phyloP scores from a whole-genome alignment of 1,284 basidiomycete species.

The Peniophora sp. region DNA sequence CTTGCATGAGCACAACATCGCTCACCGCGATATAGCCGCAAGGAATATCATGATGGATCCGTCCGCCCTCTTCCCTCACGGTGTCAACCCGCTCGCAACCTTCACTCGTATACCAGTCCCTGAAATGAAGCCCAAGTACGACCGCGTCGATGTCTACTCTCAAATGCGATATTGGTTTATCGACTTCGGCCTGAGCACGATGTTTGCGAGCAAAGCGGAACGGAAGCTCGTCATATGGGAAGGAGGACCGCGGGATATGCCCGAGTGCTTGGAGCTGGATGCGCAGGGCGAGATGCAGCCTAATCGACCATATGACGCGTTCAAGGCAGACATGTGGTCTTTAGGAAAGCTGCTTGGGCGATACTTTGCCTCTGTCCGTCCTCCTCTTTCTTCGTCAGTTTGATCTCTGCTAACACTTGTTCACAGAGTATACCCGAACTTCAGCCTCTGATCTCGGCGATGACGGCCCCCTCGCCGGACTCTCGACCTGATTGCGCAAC shows the following conservation, averaged over 20 bases:
- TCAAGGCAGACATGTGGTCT: neutral
- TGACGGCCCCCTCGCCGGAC: neutral
- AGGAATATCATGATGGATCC: neutral
- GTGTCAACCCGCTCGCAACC: neutral
- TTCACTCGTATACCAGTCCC: neutral
- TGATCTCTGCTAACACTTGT: too few species aligned
- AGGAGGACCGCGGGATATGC: neutral
- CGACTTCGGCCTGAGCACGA: neutral
- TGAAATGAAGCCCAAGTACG: neutral
- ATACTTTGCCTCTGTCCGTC: neutral
- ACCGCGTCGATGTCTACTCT: neutral
- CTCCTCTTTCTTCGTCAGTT: too few species aligned
- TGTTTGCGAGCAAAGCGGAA: neutral
- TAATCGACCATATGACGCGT: neutral
- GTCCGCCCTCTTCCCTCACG: neutral
- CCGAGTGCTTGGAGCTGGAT: neutral
- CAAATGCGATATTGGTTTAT: neutral
- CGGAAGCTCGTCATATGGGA: neutral
- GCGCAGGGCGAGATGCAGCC: neutral
- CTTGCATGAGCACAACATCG: neutral
- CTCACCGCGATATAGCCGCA: neutral
- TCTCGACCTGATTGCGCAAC: neutral
- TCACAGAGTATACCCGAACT: neutral
- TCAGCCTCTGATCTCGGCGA: neutral
- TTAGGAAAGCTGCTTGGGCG: neutral